Conservation (phyloP, 2,329 filamentous ascomycete species). For the Paecilomyces variotii region DNA sequence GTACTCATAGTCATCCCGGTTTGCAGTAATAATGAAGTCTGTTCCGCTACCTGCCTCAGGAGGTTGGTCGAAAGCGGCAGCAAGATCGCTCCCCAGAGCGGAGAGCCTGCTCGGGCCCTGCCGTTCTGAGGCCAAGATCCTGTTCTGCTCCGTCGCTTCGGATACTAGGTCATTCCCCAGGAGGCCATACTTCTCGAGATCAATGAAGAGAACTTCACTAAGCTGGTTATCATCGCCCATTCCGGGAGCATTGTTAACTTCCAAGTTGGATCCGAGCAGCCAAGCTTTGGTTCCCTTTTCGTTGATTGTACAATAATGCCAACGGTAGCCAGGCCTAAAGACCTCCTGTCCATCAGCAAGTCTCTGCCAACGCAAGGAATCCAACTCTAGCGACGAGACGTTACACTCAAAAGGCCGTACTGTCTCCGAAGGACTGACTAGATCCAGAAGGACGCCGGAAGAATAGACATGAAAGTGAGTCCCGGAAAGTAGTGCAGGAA, state of each 20-base stretch:
- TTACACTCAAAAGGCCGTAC: constrained; percentile 84
- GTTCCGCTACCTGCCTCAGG: constrained; percentile 78
- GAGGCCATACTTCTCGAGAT: constrained; percentile 83
- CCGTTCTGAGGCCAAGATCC: constrained; percentile 46
- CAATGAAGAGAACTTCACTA: constrained; percentile 88
- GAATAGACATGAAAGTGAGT: constrained; percentile 95
- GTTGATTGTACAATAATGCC: constrained; percentile 97
- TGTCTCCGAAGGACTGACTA: constrained; percentile 84
- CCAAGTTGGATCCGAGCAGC: constrained; percentile 85
- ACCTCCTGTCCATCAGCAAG: constrained; percentile 90
- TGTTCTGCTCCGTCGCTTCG: constrained; percentile 43
- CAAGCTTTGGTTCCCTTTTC: constrained; percentile 93
- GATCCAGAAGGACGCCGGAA: constrained; percentile 84
- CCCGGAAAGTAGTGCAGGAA: constrained; percentile 81
- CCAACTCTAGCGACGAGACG: constrained; percentile 78
- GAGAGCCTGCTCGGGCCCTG: constrained; percentile 44
- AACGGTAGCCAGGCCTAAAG: constrained; percentile 84
- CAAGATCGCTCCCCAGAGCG: constrained; percentile 76
- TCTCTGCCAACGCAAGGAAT: constrained; percentile 85
- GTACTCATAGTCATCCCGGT: constrained; percentile 54
- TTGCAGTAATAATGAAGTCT: constrained; percentile 85
- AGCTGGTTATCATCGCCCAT: constrained; percentile 80
- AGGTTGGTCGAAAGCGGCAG: constrained; percentile 75
- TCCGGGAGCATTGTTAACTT: constrained; percentile 58
- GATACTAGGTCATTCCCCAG: constrained; percentile 66